A percentile compares a stretch with the other conserved stretches of the same genome.
Evolutionary conservation across 2,329 filamentous ascomycete genomes (phyloP).

Genomic region (Aspergillus texensis): DNA sequence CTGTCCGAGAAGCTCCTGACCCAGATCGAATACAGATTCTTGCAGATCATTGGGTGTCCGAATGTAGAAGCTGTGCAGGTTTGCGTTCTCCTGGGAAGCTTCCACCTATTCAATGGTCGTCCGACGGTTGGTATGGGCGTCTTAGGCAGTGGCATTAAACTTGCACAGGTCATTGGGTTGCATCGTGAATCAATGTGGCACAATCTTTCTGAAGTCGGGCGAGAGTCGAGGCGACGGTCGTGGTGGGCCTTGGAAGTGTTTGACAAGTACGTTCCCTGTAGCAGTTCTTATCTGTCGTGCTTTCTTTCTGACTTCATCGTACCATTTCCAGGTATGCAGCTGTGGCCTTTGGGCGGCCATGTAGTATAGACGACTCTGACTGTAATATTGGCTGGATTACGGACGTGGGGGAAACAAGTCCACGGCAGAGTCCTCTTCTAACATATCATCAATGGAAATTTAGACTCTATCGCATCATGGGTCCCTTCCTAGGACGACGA

Average conservation of each 20-base stretch:
- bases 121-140: constrained; percentile 10
- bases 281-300: not conserved
- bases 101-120: constrained; percentile 16
- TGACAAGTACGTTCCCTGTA: constrained; percentile 7
- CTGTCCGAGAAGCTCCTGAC: constrained; percentile 6
- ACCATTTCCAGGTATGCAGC: constrained; percentile 8
- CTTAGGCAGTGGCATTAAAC: constrained; percentile 13
- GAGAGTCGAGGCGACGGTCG: constrained; percentile 6
- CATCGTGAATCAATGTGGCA: constrained; percentile 9
- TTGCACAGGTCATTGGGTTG: constrained; percentile 12
- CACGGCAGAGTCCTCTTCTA: not conserved
- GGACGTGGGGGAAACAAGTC: constrained; percentile 1
- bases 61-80: constrained; percentile 13
- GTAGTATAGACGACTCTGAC: constrained; percentile 9
- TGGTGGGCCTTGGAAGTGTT: constrained; percentile 13
- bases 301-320: not conserved
- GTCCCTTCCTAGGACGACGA: not conserved
- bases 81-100: constrained; percentile 14
- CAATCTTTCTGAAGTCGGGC: not conserved
- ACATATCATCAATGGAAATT: constrained; percentile 7
- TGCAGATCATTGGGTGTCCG: constrained; percentile 3
- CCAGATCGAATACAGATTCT: constrained; percentile 10
- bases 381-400: constrained; percentile 6
- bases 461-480: constrained; percentile 7
- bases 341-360: constrained; percentile 12